Percentiles rank a stretch among this genome's conserved stretches.
Evolutionary conservation across 2,329 filamentous ascomycete species (phyloP).

Genomic region (Plenodomus tracheiphilus): DNA sequence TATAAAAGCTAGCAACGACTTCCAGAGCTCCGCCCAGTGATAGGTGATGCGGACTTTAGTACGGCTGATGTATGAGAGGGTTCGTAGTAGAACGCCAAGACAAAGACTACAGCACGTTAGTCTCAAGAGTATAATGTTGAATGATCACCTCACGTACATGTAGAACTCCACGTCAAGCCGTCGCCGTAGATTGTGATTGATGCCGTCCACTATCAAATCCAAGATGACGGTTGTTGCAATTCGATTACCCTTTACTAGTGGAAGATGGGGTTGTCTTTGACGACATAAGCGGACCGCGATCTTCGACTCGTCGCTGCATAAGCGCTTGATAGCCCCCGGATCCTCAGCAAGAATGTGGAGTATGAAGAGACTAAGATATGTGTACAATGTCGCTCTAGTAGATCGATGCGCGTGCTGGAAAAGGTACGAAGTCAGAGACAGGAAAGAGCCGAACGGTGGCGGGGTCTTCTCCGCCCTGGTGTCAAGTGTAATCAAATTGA

Average conservation of each 20-base stretch:
- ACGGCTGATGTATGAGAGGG: conserved; percentile 81
- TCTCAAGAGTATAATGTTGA: not conserved
- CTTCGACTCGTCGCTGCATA: conserved; percentile 80
- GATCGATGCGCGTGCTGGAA: conserved; percentile 92
- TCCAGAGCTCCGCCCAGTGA: conserved; percentile 96
- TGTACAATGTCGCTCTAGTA: conserved; percentile 75
- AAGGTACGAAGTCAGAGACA: conserved; percentile 90
- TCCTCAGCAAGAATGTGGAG: conserved; percentile 88
- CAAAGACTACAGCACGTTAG: conserved; percentile 59
- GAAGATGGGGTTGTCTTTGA: conserved; percentile 84
- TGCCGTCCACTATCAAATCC: conserved; percentile 85
- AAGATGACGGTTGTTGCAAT: conserved; percentile 75
- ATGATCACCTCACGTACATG: conserved; percentile 53
- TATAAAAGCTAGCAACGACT: conserved; percentile 81
- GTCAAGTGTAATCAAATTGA: conserved; percentile 71
- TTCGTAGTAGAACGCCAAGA: conserved; percentile 78
- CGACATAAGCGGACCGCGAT: conserved; percentile 80
- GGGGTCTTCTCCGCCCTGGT: conserved; percentile 66
- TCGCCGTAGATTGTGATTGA: conserved; percentile 90
- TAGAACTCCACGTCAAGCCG: conserved; percentile 85
- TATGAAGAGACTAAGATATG: conserved; percentile 81
- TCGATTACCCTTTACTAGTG: conserved; percentile 71
- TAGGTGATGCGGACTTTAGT: conserved; percentile 80
- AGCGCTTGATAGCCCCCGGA: conserved; percentile 74
- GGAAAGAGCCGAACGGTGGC: conserved; percentile 75